Percentiles rank a stretch among this genome's conserved stretches.
These are phyloP conservation scores for Solanum phureja DNA, from an alignment of 257 asterid genomes.

Conservation along the genomic window DNA sequence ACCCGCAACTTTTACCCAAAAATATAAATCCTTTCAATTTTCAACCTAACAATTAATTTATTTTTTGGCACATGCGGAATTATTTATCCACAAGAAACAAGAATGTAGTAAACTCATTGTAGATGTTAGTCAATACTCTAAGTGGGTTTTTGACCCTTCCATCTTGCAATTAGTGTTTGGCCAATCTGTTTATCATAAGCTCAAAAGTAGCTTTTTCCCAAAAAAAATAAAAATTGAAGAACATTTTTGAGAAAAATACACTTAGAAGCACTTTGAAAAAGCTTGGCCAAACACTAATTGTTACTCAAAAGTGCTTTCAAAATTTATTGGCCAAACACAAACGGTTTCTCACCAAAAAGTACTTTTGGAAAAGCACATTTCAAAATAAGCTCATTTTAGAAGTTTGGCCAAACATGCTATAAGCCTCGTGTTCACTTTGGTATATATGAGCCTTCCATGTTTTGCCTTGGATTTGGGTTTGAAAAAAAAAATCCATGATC, in stretches of 20 bases:
- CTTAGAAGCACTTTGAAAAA: not conserved
- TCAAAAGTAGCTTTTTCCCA: not conserved
- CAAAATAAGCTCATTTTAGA: not conserved
- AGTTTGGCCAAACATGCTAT: not conserved
- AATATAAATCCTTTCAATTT: not conserved
- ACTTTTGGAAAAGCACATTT: not conserved
- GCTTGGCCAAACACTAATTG: not conserved
- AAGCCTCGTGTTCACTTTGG: not conserved
- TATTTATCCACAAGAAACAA: no score
- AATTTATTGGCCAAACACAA: not conserved
- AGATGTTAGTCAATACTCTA: not conserved
- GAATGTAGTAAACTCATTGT: no score
- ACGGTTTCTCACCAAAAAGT: not conserved
- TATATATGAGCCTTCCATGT: no score
- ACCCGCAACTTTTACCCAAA: not conserved
- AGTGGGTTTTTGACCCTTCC: not conserved
- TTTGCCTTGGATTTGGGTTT: no score
- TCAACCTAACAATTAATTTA: not conserved
- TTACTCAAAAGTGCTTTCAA: not conserved
- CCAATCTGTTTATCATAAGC: not conserved
- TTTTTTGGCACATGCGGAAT: not conserved
- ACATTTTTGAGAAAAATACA: not conserved
- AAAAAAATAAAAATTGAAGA: no score
- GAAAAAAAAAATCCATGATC: no score
- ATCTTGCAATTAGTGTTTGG: not conserved